Evolutionary conservation across 306 rosid species (phyloP).

Genomic region (Vachellia pachyceras): DNA sequence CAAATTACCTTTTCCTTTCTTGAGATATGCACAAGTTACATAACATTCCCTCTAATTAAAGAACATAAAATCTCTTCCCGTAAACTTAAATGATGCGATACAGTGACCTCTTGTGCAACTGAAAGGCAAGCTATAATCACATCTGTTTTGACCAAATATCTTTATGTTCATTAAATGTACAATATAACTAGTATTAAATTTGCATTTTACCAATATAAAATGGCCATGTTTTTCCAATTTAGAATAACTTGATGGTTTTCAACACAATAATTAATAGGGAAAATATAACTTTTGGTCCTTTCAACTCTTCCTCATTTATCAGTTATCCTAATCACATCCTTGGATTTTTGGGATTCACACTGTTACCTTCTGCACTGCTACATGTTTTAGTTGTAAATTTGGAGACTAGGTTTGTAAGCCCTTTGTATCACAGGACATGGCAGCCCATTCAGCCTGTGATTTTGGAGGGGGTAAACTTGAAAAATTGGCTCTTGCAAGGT

Average conservation of each 20-base stretch:
- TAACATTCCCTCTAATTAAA: not conserved
- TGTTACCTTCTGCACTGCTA: not conserved
- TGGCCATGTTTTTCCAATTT: no score
- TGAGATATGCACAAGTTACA: not conserved
- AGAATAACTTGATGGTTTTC: no score
- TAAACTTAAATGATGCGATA: not conserved
- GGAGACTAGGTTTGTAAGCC: not conserved
- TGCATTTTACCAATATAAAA: not conserved
- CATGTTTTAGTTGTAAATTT: conserved; percentile 15
- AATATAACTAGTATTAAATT: not conserved
- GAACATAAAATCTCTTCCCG: not conserved
- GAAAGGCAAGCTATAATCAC: not conserved
- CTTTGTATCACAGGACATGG: conserved; percentile 80
- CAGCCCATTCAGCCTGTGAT: conserved; percentile 99
- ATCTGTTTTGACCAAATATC: not conserved
- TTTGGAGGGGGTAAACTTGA: conserved; percentile 98
- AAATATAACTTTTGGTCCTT: no score
- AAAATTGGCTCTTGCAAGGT: conserved; percentile 88
- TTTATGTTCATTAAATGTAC: not conserved
- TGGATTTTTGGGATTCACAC: not conserved
- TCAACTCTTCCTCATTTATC: no score
- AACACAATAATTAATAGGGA: no score
- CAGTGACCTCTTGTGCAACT: not conserved
- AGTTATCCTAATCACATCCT: no score
- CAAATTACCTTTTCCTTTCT: not conserved